These are phyloP conservation scores for Fraxinus anomala DNA, from an alignment of 257 asterid genomes.

Conservation along the genomic window DNA sequence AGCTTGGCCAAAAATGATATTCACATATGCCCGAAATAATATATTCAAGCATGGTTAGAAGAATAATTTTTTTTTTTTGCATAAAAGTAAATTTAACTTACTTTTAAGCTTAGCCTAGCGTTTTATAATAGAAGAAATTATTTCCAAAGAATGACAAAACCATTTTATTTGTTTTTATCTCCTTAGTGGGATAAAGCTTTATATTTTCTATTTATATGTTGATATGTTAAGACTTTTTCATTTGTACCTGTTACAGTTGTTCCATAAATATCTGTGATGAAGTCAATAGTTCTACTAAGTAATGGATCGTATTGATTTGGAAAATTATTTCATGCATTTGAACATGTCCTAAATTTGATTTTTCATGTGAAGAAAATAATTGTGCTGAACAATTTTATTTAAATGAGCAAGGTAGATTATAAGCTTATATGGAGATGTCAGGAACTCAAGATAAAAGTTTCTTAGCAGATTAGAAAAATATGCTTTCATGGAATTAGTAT, in stretches of 20 bases:
- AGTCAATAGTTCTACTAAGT: not conserved
- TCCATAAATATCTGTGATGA: not conserved
- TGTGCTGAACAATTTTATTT: not conserved
- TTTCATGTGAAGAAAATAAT: not conserved
- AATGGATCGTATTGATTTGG: not conserved
- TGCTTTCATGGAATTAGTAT: slow-evolving; percentile 5
- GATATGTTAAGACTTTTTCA: not conserved
- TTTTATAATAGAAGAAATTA: not conserved
- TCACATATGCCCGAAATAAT: not conserved
- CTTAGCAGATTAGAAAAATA: not conserved
- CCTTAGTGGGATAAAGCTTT: not conserved
- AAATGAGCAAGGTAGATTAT: not conserved
- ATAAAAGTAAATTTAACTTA: not conserved
- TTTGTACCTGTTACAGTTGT: not conserved
- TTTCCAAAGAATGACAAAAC: not conserved
- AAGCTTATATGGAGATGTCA: not conserved
- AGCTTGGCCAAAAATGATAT: not conserved
- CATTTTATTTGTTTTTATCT: slow-evolving; percentile 4
- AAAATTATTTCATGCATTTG: slow-evolving; percentile 8
- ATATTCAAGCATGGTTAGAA: not conserved
- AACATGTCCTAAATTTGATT: not conserved
- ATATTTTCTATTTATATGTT: not conserved
- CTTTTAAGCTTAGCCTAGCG: not conserved
- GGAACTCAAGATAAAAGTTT: not conserved
- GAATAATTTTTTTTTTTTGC: not conserved